phyloP scores from a whole-genome alignment of 2,329 filamentous ascomycete genomes.

The Aspergillus sp. region DNA sequence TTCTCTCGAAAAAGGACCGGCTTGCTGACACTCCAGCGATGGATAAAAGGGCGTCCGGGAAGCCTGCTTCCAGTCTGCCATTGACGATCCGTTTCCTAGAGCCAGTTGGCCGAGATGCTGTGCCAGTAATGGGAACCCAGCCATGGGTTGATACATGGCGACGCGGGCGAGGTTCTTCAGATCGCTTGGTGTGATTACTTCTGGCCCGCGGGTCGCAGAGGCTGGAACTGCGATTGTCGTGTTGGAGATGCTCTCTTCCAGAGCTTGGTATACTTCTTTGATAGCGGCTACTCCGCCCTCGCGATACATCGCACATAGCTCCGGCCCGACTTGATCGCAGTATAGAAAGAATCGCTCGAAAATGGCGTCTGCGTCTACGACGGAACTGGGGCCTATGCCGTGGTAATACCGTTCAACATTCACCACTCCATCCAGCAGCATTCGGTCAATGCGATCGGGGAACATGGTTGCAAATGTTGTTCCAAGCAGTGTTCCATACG shows the following conservation, averaged over 20 bases:
- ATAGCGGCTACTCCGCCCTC: slow-evolving; percentile 23
- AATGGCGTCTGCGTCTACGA: slow-evolving; percentile 31
- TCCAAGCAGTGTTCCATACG: slow-evolving; percentile 44
- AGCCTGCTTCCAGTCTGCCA: slow-evolving; percentile 27
- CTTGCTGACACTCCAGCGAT: slow-evolving; percentile 20
- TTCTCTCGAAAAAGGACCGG: slow-evolving; percentile 26
- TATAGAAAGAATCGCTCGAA: slow-evolving; percentile 29
- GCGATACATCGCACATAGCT: slow-evolving; percentile 25
- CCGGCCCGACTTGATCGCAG: slow-evolving; percentile 23
- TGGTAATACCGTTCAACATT: slow-evolving; percentile 31
- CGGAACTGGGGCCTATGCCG: slow-evolving; percentile 15
- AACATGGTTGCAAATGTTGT: slow-evolving; percentile 44
- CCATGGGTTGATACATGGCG: slow-evolving; percentile 28
- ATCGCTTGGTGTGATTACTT: slow-evolving; percentile 32
- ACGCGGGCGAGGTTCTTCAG: slow-evolving; percentile 24
- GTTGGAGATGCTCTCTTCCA: slow-evolving; percentile 22
- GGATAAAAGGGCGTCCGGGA: slow-evolving; percentile 20
- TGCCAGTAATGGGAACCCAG: slow-evolving; percentile 23
- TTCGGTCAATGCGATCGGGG: slow-evolving; percentile 32
- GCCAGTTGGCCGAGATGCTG: slow-evolving; percentile 18
- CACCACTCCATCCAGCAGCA: slow-evolving; percentile 33
- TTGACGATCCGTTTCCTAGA: slow-evolving; percentile 18
- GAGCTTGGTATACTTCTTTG: slow-evolving; percentile 15
- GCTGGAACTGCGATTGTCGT: slow-evolving; percentile 25
- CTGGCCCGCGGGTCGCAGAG: slow-evolving; percentile 24